These are phyloP conservation scores for Kentomonas sorsogonicus DNA, from an alignment of 208 protist genomes.

Conservation along the genomic window DNA sequence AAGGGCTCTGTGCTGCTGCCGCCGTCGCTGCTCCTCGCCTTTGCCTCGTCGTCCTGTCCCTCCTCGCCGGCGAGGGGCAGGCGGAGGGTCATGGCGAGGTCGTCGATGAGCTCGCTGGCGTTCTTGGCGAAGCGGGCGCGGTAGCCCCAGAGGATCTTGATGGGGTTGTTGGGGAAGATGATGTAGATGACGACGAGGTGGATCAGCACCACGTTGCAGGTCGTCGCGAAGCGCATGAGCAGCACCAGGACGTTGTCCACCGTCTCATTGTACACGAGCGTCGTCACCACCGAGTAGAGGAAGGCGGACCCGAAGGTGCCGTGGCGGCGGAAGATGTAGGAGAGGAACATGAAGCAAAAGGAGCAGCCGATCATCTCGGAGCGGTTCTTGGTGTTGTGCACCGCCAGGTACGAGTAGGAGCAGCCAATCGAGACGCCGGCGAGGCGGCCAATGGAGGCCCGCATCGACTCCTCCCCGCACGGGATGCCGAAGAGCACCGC, in stretches of 20 bases:
- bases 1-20: background rate
- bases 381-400: conserved; percentile 27
- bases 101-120: conserved; percentile 29
- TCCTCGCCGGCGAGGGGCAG: conserved; percentile 8
- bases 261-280: conserved; percentile 21
- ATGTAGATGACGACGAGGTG: conserved; percentile 45
- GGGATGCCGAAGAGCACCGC: conserved; percentile 51
- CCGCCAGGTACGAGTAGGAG: conserved; percentile 25
- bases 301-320: conserved; percentile 26
- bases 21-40: no score
- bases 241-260: conserved; percentile 20
- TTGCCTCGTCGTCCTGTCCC: background rate
- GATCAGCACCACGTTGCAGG: conserved; percentile 28
- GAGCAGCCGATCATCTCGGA: conserved; percentile 17
- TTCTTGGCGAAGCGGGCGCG: conserved; percentile 22
- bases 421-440: conserved; percentile 30
- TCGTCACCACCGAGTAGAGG: conserved; percentile 29
- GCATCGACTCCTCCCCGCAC: conserved; percentile 40
- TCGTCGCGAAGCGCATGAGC: conserved; percentile 31
- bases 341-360: conserved; percentile 24
- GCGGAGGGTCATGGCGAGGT: conserved; percentile 20
- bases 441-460: conserved; percentile 23
- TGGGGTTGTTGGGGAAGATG: conserved; percentile 54
- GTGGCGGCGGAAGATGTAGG: conserved; percentile 26
- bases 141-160: conserved; percentile 47